Evolutionary conservation across 139 green algal species (phyloP), one percentile per base, ranked within the genome.

Genomic region (Chlorella sp.): DNA sequence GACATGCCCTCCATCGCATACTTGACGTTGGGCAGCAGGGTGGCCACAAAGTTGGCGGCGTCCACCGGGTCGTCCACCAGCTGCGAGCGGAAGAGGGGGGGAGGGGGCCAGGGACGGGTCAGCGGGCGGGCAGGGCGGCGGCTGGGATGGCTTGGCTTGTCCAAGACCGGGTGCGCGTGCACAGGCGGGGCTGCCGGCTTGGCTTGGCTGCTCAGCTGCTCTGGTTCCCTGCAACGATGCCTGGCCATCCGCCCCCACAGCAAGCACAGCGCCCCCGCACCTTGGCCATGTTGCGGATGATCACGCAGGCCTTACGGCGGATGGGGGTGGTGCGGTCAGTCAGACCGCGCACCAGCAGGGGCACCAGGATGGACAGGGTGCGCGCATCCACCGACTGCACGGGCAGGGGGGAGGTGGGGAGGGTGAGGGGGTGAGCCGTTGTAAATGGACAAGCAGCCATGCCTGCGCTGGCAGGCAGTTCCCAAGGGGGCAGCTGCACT

Each of bases 211-310:
- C n/a, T n/a, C n/a, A n/a, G n/a, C n/a, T n/a, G n/a, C n/a, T n/a
- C n/a, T n/a, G n/a, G n/a, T n/a, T n/a, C n/a, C n/a, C n/a, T n/a
- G n/a, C n/a, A n/a, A n/a, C n/a, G n/a, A n/a, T n/a, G n/a, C n/a
- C n/a, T n/a, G n/a, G n/a, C n/a, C n/a, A n/a, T n/a, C n/a, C n/a
- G n/a, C n/a, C n/a, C n/a, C n/a, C n/a, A n/a, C n/a, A n/a, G n/a
- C n/a, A n/a, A n/a, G n/a, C n/a, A n/a, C n/a, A n/a, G n/a, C n/a
- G n/a, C n/a, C n/a, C 40, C 17, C 87, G 48, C 73, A 91, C 58
- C 88, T 95, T 95, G 85, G 74, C 88, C 92, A 96, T 95, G 88
- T 96, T 96, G 76, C 93, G 90, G 67, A 92, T 94, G 85, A 96
- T 95, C 86, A 95, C 81, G 40, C 83, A 86, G 41, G 92, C 86